Percentiles rank a stretch among this genome's conserved stretches.
Conservation (phyloP, 2,329 filamentous ascomycete species). For the Huntiella abstrusa region DNA sequence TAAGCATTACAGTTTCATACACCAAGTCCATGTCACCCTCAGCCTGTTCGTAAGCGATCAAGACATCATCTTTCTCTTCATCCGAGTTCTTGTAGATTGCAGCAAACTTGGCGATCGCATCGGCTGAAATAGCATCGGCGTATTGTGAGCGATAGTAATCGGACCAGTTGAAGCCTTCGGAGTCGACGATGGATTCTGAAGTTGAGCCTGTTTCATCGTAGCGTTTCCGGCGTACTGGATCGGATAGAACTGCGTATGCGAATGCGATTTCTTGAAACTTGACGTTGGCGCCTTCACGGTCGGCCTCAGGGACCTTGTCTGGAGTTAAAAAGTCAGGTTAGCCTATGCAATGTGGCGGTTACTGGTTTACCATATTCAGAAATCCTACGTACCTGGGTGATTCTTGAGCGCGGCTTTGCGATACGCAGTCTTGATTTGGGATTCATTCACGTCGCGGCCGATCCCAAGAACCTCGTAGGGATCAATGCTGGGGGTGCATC, state of each 20-base stretch:
- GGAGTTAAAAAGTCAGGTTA: constrained; percentile 10
- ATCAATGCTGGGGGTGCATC: constrained; percentile 42
- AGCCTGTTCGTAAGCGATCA: constrained; percentile 53
- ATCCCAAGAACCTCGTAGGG: constrained; percentile 70
- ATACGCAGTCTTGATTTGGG: constrained; percentile 79
- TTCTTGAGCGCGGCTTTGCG: constrained; percentile 74
- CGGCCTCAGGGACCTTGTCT: constrained; percentile 58
- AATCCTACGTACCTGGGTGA: constrained; percentile 50
- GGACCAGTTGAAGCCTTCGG: constrained; percentile 73
- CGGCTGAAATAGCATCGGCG: constrained; percentile 52
- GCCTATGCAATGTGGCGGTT: constrained; percentile 3
- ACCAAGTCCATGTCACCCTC: constrained; percentile 60
- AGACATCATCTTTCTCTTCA: constrained; percentile 63
- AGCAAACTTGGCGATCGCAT: constrained; percentile 59
- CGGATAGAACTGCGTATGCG: constrained; percentile 82
- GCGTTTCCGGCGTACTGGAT: constrained; percentile 57
- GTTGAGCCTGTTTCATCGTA: constrained; percentile 88
- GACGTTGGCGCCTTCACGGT: constrained; percentile 54
- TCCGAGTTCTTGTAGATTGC: constrained; percentile 66
- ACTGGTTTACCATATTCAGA: not conserved
- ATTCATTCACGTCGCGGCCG: constrained; percentile 48
- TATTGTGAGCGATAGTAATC: constrained; percentile 80
- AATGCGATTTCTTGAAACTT: constrained; percentile 85
- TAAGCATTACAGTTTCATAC: constrained; percentile 75
- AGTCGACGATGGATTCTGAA: constrained; percentile 58